Percentiles rank a stretch among this genome's conserved stretches.
phyloP scores from a whole-genome alignment of 2,329 filamentous ascomycete species.

The Daldinia sp. region DNA sequence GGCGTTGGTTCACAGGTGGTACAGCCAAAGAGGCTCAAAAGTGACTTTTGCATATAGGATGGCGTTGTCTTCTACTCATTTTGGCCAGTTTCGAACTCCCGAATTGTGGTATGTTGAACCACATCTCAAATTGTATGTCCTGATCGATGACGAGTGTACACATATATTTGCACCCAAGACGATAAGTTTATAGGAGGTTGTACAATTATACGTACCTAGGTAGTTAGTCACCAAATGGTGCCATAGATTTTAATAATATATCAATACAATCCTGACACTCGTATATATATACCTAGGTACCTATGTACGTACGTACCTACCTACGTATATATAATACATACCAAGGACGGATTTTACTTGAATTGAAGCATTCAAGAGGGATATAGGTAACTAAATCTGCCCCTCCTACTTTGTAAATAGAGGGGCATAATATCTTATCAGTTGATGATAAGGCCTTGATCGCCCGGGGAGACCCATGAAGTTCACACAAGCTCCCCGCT shows the following conservation, averaged over 20 bases:
- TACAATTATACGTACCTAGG: not conserved
- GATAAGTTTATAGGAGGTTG: not conserved
- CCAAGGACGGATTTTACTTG: too few species aligned
- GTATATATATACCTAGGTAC: not conserved
- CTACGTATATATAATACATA: too few species aligned
- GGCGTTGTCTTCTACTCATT: constrained; percentile 25
- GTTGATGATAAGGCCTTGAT: constrained; percentile 32
- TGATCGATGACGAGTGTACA: constrained; percentile 19
- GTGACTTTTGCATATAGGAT: constrained; percentile 28
- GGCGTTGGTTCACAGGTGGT: constrained; percentile 45
- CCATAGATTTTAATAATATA: not conserved
- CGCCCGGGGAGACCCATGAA: constrained; percentile 19
- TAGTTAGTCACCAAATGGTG: not conserved
- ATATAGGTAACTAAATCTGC: not conserved
- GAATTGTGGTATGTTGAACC: constrained; percentile 5
- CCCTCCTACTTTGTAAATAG: constrained; percentile 1
- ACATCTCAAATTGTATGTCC: constrained; percentile 23
- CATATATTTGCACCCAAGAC: constrained; percentile 15
- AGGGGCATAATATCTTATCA: constrained; percentile 30
- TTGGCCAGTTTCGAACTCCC: constrained; percentile 10
- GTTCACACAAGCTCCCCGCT: constrained; percentile 33
- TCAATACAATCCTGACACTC: not conserved
- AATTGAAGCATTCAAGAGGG: too few species aligned
- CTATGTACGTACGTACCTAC: too few species aligned
- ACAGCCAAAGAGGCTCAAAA: constrained; percentile 26